Base-by-base conservation (phyloP, 495 filamentous ascomycete genomes). In the Parathielavia hyrcaniae region DNA sequence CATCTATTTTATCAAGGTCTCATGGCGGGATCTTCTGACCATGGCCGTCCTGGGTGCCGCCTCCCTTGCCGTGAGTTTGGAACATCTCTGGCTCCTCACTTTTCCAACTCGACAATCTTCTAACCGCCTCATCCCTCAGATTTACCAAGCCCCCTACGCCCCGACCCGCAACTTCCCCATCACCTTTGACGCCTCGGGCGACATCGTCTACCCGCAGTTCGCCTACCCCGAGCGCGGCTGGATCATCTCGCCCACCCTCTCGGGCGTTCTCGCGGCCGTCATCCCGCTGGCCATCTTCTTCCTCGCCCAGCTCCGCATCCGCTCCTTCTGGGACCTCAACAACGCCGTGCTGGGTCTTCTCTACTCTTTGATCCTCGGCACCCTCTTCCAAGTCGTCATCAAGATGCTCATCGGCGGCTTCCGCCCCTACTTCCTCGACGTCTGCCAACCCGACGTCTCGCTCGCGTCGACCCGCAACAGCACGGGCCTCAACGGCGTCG, bases 241-340 rank as follows among this genome's bases (percentile, higher is more conserved):
- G 67, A 81, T 85, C 61, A 68, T 88, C 11, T 81, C 85, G 22
- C 86, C 84, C 62, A 79, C 77, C 68, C 66, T 73, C 0, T 78
- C 82, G 9, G 84, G 81, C 5, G 66, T 86, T 36, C 67, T 87
- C 6, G 73, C 75, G 7, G 62, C 75, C 22, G 57, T 85, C 1
- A 65, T 83, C 50, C 84, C 85, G 16, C 78, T 85, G 69, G 56
- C 73, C 41, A 66, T 85, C 60, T 79, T 86, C 66, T 70, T 79
- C 10, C 62, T 80, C 44, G 73, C 78, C 67, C 82, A 86, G 64
- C 76, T 86, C 57, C 77, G 83, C 11, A 74, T 83, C 36, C 78
- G 81, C 44, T 81, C 77, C 38, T 86, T 86, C 72, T 86, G 83
- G 83, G 84, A 87, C 57, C 67, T 77, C 50, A 86, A 85, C 69